Conservation (phyloP, 768 basidiomycete genomes). For the Trametes maxima region DNA sequence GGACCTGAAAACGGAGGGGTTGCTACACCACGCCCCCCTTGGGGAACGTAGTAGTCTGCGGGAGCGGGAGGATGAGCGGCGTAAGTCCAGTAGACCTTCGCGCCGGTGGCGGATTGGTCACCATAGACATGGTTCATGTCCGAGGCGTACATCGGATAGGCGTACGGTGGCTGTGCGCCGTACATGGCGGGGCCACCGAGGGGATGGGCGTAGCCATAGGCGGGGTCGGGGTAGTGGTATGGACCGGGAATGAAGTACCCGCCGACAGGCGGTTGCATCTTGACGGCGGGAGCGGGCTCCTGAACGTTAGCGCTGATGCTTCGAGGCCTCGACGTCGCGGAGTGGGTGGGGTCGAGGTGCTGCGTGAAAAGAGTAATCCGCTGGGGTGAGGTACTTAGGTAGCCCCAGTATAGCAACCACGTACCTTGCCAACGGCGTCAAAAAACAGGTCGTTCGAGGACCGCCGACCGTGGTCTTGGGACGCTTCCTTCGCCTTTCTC, state of each 20-base stretch:
- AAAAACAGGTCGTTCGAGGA: slow-evolving; percentile 42
- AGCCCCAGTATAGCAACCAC: slow-evolving; percentile 9
- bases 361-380: slow-evolving; percentile 1
- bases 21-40: not conserved
- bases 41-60: slow-evolving; percentile 21
- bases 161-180: slow-evolving; percentile 8
- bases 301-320: slow-evolving; percentile 26
- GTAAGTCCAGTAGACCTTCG: slow-evolving; percentile 20
- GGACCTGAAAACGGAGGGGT: not conserved
- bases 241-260: slow-evolving; percentile 6
- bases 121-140: slow-evolving; percentile 3
- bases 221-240: slow-evolving; percentile 13
- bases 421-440: slow-evolving; percentile 38
- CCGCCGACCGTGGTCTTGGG: slow-evolving; percentile 36
- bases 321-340: slow-evolving; percentile 18
- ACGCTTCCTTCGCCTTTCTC: slow-evolving; percentile 21
- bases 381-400: slow-evolving; percentile 4
- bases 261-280: slow-evolving; percentile 13
- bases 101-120: not conserved
- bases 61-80: slow-evolving; percentile 13
- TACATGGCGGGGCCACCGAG: slow-evolving; percentile 5
- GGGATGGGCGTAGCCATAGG: slow-evolving; percentile 7
- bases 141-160: slow-evolving; percentile 10
- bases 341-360: slow-evolving; percentile 15
- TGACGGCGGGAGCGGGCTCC: slow-evolving; percentile 4